These are phyloP conservation scores for Onygenales sp. DNA, from an alignment of 2,329 filamentous ascomycete species.

Conservation along the genomic window DNA sequence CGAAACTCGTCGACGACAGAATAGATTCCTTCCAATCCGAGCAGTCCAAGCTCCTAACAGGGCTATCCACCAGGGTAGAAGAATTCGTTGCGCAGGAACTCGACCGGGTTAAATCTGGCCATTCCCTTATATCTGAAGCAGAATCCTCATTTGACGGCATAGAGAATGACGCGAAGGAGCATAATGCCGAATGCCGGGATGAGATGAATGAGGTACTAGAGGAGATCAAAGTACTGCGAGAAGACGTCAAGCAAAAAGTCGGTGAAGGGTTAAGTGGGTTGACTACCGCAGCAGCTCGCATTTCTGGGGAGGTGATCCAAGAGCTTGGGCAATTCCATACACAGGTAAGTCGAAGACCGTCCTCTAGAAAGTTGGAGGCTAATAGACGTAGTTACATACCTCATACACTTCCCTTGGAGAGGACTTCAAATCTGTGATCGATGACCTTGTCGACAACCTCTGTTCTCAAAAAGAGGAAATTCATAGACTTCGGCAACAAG, in stretches of 20 bases:
- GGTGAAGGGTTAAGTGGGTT: constrained; percentile 76
- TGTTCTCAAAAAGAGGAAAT: constrained; percentile 68
- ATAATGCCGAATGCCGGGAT: constrained; percentile 51
- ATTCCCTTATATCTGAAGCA: constrained; percentile 61
- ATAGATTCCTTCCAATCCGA: constrained; percentile 62
- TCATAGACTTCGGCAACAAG: constrained; percentile 59
- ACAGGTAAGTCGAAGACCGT: constrained; percentile 35
- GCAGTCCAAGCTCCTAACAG: constrained; percentile 61
- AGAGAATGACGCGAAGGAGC: constrained; percentile 53
- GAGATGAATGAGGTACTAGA: constrained; percentile 87
- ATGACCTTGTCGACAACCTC: constrained; percentile 66
- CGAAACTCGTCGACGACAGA: constrained; percentile 63
- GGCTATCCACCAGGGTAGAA: constrained; percentile 63
- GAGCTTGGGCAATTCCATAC: constrained; percentile 79
- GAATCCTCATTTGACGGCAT: constrained; percentile 58
- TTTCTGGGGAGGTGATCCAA: constrained; percentile 77
- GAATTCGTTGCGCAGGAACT: constrained; percentile 68
- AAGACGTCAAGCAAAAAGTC: constrained; percentile 78
- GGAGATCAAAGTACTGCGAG: constrained; percentile 81
- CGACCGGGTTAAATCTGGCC: constrained; percentile 58
- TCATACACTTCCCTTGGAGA: constrained; percentile 77
- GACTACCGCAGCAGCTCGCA: constrained; percentile 73
- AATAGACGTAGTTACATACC: constrained; percentile 53
- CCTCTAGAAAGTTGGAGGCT: constrained; percentile 5
- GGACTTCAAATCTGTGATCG: constrained; percentile 79